Conservation (phyloP, 371 early-diverging fungal species). For the Circinella umbellata region DNA sequence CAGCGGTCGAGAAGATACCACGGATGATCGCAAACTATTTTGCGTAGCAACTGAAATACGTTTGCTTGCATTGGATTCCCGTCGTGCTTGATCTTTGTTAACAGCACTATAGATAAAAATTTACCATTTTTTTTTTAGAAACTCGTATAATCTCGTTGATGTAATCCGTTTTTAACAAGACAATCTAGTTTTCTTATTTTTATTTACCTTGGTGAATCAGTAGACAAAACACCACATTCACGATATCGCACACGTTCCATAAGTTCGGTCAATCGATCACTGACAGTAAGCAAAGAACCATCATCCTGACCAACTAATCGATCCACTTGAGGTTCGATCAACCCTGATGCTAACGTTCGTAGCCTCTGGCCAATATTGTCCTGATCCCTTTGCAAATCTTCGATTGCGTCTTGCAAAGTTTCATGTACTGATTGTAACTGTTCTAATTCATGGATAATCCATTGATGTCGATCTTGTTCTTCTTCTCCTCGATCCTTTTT, state of each 20-base stretch:
- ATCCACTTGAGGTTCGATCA: constrained; percentile 53
- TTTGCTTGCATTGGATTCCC: neutral
- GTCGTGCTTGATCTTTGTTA: constrained; percentile 2
- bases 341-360: constrained; percentile 25
- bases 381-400: constrained; percentile 49
- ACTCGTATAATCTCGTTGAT: too few species aligned
- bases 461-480: constrained; percentile 59
- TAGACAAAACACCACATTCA: constrained; percentile 32
- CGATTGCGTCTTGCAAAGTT: constrained; percentile 39
- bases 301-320: constrained; percentile 41
- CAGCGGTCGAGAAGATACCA: neutral
- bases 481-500: constrained; percentile 21
- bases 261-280: constrained; percentile 40
- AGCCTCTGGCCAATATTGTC: constrained; percentile 37
- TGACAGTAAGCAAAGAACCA: constrained; percentile 37
- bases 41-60: constrained; percentile 16
- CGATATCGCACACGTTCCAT: constrained; percentile 42
- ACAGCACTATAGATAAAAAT: neutral
- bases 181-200: neutral
- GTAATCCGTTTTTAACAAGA: neutral
- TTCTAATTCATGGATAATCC: constrained; percentile 63
- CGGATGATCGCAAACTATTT: constrained; percentile 5
- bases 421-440: constrained; percentile 56
- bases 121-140: too few species aligned
- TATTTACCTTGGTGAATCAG: constrained; percentile 4